Evolutionary conservation across 768 basidiomycete species (phyloP), one percentile per base, ranked within the genome.

Genomic region (Trametes meyenii): DNA sequence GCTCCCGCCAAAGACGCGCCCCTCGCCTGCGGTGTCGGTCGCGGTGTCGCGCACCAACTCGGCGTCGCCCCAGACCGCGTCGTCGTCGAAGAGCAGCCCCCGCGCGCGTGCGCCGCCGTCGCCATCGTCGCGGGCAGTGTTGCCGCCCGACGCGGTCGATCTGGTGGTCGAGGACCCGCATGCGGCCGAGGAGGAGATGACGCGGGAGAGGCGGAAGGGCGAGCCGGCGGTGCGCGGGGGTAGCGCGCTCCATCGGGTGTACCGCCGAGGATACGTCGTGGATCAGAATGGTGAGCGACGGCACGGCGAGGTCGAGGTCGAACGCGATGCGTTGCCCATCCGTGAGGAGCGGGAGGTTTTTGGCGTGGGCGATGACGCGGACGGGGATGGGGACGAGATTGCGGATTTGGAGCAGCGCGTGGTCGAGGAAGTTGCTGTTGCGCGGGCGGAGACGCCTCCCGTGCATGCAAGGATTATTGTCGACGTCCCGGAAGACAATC

Each of bases 81-180:
- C 70, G 13, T 66, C 64, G 6, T 54, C 63, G 21, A 48, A 50
- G 24, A 61, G 65, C 52, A 68, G 63, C 50, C 70, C 67, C 38
- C 50, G 48, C 39, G 26, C 35, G 24, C 48, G 67, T 10, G 63
- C 70, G 5, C 64, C 68, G 19, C 68, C 69, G 11, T 68, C 70
- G 8, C 68, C 68, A 4, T 61, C 49, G 7, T 55, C 55, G 70
- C 66, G 66, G 1, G 66, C 69, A 23, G 68, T 66, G 12, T 73
- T 85, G 13, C 82, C 83, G 14, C 81, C 84, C 1, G 90, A 98
- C 64, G 95, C 96, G 1, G 88, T 98, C 1, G 96, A 99, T 69
- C 79, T 99, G 17, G 83, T 98, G 5, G 85, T 96, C 0, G 90
- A 91, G 68, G 89, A 88, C 68, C 62, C 71, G 8, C 70, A 77